phyloP scores from a whole-genome alignment of 106 monocot genomes.

The Cymbidium sinense region DNA sequence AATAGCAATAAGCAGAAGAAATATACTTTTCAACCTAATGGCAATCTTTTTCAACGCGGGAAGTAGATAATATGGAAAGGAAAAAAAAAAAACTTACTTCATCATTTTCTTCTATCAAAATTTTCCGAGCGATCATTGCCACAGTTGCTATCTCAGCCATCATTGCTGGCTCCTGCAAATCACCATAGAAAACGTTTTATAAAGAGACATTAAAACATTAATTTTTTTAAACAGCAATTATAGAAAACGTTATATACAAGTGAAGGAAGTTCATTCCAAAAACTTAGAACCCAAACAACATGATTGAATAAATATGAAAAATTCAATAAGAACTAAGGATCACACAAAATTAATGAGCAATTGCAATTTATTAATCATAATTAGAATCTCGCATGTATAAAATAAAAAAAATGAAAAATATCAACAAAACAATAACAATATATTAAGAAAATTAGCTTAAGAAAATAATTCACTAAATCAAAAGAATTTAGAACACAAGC shows the following conservation, averaged over 20 bases:
- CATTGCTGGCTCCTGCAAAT: conserved; percentile 42
- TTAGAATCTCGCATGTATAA: no score
- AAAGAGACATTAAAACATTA: not conserved
- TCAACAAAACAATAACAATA: no score
- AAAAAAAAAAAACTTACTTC: conserved; percentile 34
- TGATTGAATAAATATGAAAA: not conserved
- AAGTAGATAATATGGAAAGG: not conserved
- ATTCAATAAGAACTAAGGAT: not conserved
- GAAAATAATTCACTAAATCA: no score
- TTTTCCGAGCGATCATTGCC: conserved; percentile 56
- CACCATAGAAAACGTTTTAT: not conserved
- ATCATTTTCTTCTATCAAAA: conserved; percentile 83
- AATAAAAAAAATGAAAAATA: no score
- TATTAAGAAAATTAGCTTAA: no score
- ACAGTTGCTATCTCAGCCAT: conserved; percentile 72
- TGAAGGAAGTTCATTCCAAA: not conserved
- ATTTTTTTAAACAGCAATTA: not conserved
- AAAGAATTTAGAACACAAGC: no score
- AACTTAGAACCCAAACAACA: not conserved
- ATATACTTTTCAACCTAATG: not conserved
- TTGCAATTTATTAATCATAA: no score
- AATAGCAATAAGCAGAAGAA: not conserved
- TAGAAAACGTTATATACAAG: not conserved
- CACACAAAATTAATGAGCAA: no score
- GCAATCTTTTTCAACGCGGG: not conserved